A percentile compares a stretch with the other conserved stretches of the same genome.
These are phyloP conservation scores for Madurella mycetomatis DNA, from an alignment of 2,329 filamentous ascomycete genomes.

Conservation along the genomic window DNA sequence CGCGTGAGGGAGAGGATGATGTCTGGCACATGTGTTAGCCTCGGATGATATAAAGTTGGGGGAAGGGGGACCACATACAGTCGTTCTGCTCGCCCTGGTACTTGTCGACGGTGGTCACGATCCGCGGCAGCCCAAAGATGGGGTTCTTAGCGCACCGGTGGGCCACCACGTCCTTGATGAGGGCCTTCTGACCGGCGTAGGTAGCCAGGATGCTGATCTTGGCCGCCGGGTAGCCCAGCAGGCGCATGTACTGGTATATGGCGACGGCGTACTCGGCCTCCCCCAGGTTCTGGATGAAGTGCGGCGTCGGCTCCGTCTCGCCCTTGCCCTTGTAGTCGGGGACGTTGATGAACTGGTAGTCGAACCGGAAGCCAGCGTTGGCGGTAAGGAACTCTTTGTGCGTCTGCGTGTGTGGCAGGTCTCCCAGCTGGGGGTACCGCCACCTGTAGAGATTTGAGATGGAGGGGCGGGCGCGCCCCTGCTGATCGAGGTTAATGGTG, in stretches of 20 bases:
- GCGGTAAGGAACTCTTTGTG: constrained; percentile 69
- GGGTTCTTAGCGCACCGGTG: constrained; percentile 79
- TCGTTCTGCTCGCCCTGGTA: constrained; percentile 99
- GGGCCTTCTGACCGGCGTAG: constrained; percentile 84
- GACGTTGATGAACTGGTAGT: constrained; percentile 96
- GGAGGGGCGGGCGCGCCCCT: constrained; percentile 82
- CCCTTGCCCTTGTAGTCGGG: constrained; percentile 87
- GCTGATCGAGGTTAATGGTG: constrained; percentile 81
- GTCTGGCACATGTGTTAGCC: constrained; percentile 47
- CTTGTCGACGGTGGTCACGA: constrained; percentile 93
- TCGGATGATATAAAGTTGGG: neutral
- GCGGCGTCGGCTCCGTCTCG: constrained; percentile 83
- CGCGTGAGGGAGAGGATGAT: constrained; percentile 90
- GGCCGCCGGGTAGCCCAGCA: constrained; percentile 81
- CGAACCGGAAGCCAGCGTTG: constrained; percentile 88
- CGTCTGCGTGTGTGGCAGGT: constrained; percentile 69
- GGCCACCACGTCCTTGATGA: constrained; percentile 80
- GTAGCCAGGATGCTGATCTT: constrained; percentile 88
- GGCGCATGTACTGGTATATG: constrained; percentile 93
- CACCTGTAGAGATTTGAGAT: constrained; percentile 90
- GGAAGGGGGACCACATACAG: constrained; percentile 57
- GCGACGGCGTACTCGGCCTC: constrained; percentile 97
- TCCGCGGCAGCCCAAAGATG: constrained; percentile 83
- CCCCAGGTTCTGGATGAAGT: constrained; percentile 94
- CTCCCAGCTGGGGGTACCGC: constrained; percentile 78